Base-by-base conservation (phyloP, 495 filamentous ascomycete species). In the Cudoniella acicularis region DNA sequence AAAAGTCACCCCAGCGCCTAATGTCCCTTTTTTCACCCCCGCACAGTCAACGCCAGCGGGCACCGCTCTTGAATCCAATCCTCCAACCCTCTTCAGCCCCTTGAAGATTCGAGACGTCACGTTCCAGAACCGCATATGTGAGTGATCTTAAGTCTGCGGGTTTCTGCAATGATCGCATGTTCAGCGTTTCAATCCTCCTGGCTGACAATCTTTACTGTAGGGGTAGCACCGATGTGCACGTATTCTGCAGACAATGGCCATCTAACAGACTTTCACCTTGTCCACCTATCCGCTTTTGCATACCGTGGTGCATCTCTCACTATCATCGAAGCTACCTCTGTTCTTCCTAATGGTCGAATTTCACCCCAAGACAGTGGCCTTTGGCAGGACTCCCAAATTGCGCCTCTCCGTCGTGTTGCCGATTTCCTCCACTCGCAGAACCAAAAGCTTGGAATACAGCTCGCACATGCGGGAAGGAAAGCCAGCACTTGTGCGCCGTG, bases 391-490 rank as follows among this genome's bases (percentile, higher is more conserved):
- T 75, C 73, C 56, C 89, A 92, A 61, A 87, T 90, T 66, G 76
- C 79, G 49, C 78, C 79, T 0, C 73, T 91, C 26, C 77, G 79
- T 61, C 79, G 79, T 47, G 77, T 89, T 41, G 83, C 80, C 43
- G 80, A 87, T 59, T 87, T 77, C 53, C 66, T 79, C 9, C 80
- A 83, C 69, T 79, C 75, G 22, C 89, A 92, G 69, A 78, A 78
- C 60, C 82, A 83, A 60, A 84, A 89, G 66, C 70, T 86, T 36
- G 87, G 80, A 13, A 84, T 92, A 60, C 89, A 92, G 71, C 77
- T 92, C 10, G 84, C 74, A 2, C 89, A 92, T 65, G 87, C 87
- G 20, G 89, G 89, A 13, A 79, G 89, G 45, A 92, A 92, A 70
- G 87, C 82, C 1, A 85, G 81, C 62, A 83, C 77, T 0, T 66